Percentiles rank a stretch among this genome's conserved stretches.
Conservation (phyloP, 257 asterid genomes). For the Rehmannia glutinosa region DNA sequence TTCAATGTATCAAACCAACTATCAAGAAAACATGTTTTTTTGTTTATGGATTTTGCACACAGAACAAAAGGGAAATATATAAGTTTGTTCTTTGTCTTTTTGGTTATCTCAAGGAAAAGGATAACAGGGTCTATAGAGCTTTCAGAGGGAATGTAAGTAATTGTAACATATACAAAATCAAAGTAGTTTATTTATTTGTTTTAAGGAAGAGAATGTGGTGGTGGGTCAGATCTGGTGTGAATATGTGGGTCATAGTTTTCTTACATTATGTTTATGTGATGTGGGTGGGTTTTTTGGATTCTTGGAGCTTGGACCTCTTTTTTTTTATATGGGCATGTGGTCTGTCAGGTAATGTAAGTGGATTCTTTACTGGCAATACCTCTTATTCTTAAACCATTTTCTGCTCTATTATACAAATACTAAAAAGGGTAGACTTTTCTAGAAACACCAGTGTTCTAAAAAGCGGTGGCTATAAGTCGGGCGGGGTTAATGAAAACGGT, state of each 20-base stretch:
- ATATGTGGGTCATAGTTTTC: slow-evolving; percentile 31
- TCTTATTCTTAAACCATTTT: background rate
- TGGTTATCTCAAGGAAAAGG: too few relatives aligned
- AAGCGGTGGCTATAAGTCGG: too few relatives aligned
- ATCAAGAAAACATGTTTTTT: slow-evolving; percentile 31
- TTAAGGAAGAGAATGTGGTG: slow-evolving; percentile 18
- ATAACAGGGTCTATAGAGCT: slow-evolving; percentile 11
- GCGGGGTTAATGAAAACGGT: too few relatives aligned
- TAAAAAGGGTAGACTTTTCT: too few relatives aligned
- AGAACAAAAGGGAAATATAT: too few relatives aligned
- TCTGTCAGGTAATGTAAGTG: slow-evolving; percentile 51
- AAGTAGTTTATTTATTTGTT: background rate
- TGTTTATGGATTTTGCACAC: background rate
- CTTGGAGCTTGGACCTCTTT: slow-evolving; percentile 21
- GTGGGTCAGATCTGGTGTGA: slow-evolving; percentile 40
- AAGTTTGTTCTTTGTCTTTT: too few relatives aligned
- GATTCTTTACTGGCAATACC: slow-evolving; percentile 26
- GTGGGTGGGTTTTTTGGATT: slow-evolving; percentile 35
- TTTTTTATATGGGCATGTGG: slow-evolving; percentile 55
- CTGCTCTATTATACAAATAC: too few relatives aligned
- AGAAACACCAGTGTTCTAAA: too few relatives aligned
- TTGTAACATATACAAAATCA: background rate
- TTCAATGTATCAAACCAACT: background rate
- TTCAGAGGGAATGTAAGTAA: slow-evolving; percentile 21
- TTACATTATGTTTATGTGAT: slow-evolving; percentile 27